Evolutionary conservation across 2,329 filamentous ascomycete species (phyloP).

Genomic region (Chaetomium strumarium): DNA sequence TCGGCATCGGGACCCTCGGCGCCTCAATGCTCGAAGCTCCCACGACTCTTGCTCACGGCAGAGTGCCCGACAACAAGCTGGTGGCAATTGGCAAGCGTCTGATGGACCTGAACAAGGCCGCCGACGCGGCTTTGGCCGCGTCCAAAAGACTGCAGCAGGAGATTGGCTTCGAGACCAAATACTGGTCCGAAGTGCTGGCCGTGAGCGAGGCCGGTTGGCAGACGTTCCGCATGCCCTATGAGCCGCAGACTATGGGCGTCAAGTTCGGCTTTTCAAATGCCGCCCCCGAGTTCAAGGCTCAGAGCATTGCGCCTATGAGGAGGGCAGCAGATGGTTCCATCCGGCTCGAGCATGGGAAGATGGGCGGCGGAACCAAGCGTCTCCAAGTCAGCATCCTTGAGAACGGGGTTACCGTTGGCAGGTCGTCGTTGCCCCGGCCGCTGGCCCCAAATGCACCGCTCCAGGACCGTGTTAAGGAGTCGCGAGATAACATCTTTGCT

Average conservation of each 20-base stretch:
- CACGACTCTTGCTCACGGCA: constrained; percentile 51
- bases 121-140: constrained; percentile 67
- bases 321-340: constrained; percentile 70
- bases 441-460: constrained; percentile 54
- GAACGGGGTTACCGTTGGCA: constrained; percentile 53
- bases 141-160: constrained; percentile 69
- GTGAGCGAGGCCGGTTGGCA: constrained; percentile 84
- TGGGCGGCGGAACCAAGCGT: constrained; percentile 48
- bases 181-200: constrained; percentile 80
- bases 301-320: constrained; percentile 74
- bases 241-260: constrained; percentile 71
- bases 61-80: constrained; percentile 50
- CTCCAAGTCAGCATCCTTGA: constrained; percentile 63
- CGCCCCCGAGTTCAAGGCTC: constrained; percentile 54
- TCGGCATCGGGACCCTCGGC: constrained; percentile 70
- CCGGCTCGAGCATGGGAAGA: constrained; percentile 59
- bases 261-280: constrained; percentile 74
- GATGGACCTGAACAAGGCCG: constrained; percentile 67
- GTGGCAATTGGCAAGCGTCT: constrained; percentile 68
- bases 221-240: constrained; percentile 68
- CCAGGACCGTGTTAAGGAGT: constrained; percentile 64
- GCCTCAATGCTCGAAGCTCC: constrained; percentile 59
- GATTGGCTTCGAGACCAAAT: constrained; percentile 72
- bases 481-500: constrained; percentile 72
- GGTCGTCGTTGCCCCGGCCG: constrained; percentile 45